Conservation (phyloP, 129 eudicot genomes). For the carrot (Daucus carota) region DH1_v3.0 NC_030389.2:38090001-38090500, state of each 20-base stretch:
- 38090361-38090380: constrained; percentile 62
- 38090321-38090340: constrained; percentile 40
- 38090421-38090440: constrained; percentile 71
- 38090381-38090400: constrained; percentile 43
- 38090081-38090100: constrained; percentile 33
- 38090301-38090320: constrained; percentile 19
- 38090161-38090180: constrained; percentile 52
- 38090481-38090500: constrained; percentile 39
- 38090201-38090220: constrained; percentile 37
- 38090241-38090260: constrained; percentile 57
- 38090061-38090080: constrained; percentile 46
- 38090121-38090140: constrained; percentile 46
- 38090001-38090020: constrained; percentile 45
- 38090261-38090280: constrained; percentile 56
- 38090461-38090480: constrained; percentile 70
- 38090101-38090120: constrained; percentile 23
- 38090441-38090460: constrained; percentile 91
- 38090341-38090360: constrained; percentile 89
- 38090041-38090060: constrained; percentile 84
- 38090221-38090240: constrained; percentile 34
- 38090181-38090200: constrained; percentile 42
- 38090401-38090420: constrained; percentile 85
- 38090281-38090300: constrained; percentile 50
- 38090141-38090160: constrained; percentile 63
- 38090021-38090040: constrained; percentile 88